Evolutionary conservation across 1,284 basidiomycete species (phyloP), one percentile per base, ranked within the genome.

Genomic region (Naganishia sp.): DNA sequence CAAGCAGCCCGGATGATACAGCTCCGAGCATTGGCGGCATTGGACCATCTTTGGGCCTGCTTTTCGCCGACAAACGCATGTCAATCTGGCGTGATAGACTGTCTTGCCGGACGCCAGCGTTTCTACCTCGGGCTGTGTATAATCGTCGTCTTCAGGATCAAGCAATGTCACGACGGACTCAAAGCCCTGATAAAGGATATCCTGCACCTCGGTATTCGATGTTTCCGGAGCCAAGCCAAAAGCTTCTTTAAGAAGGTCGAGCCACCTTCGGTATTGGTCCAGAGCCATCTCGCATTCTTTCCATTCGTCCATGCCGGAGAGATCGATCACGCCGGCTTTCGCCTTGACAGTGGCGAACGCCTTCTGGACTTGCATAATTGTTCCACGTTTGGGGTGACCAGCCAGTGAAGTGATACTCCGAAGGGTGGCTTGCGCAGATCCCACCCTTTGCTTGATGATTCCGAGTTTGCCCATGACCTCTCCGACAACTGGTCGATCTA

Each of bases 1-100:
- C n/a, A 68, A 28, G 35, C 67, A 68, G n/a, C 32, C 25, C 15
- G 56, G 47, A 50, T 68, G 67, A 47, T 68, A 68, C n/a, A 63
- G 47, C 47, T 68, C 67, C 10, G 66, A 50, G 45, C 67, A 68
- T 17, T 63, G 65, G n/a, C 64, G 53, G 41, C 67, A 68, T 32
- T 66, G 51, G 31, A 62, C n/a, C 64, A 68, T 66, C 28, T 57
- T 64, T 25, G 57, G 43, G 3, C 49, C 49, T 17, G 65, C 63
- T 35, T 55, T 61, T 23, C 52, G 51, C 10, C 67, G 58, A 23
- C 67, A 68, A 15, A 63, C 41, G 25, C 67, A 68, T n/a, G 53
- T 66, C 43, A 66, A 55, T 31, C 32, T 28, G 13, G 60, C 32
- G 9, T 46, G 42, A 28, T 60, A 35, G 11, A 56, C 17, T 11